These are phyloP conservation scores for Omphalotus olearius DNA, from an alignment of 1,284 basidiomycete species.

Conservation along the genomic window DNA sequence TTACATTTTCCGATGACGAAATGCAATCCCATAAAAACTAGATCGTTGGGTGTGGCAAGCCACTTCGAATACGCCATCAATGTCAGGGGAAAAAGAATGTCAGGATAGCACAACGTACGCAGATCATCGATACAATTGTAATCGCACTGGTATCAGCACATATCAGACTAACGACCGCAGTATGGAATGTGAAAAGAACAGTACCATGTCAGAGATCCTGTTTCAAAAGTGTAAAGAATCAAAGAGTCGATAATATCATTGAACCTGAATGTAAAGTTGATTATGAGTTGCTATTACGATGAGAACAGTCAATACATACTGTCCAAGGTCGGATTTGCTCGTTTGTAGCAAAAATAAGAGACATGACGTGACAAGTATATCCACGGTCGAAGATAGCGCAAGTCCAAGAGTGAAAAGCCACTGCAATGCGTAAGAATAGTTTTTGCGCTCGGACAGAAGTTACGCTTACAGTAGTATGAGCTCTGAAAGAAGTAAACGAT, in stretches of 20 bases:
- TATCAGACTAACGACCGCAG: no score
- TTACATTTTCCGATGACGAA: slow-evolving; percentile 21
- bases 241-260: slow-evolving; percentile 44
- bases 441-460: not conserved
- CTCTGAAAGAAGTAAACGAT: not conserved
- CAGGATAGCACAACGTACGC: slow-evolving; percentile 29
- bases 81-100: no score
- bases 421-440: slow-evolving; percentile 16
- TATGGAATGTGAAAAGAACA: no score
- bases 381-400: slow-evolving; percentile 40
- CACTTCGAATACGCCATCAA: slow-evolving; percentile 11
- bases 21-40: slow-evolving; percentile 20
- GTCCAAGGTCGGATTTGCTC: slow-evolving; percentile 23
- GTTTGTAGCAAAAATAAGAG: slow-evolving; percentile 40
- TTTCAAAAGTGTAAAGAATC: slow-evolving; percentile 52
- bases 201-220: slow-evolving; percentile 45
- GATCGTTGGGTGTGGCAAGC: slow-evolving; percentile 18
- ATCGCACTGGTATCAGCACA: slow-evolving; percentile 24
- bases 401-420: slow-evolving; percentile 52
- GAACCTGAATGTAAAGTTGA: slow-evolving; percentile 30
- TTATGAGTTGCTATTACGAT: not conserved
- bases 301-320: slow-evolving; percentile 7
- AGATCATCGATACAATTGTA: slow-evolving; percentile 36
- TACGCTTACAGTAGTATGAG: not conserved
- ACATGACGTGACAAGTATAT: slow-evolving; percentile 42